Percentiles rank a stretch among this genome's conserved stretches.
Conservation (phyloP, 2,329 filamentous ascomycete species). For the Hymenoscyphus fructigenus region DNA sequence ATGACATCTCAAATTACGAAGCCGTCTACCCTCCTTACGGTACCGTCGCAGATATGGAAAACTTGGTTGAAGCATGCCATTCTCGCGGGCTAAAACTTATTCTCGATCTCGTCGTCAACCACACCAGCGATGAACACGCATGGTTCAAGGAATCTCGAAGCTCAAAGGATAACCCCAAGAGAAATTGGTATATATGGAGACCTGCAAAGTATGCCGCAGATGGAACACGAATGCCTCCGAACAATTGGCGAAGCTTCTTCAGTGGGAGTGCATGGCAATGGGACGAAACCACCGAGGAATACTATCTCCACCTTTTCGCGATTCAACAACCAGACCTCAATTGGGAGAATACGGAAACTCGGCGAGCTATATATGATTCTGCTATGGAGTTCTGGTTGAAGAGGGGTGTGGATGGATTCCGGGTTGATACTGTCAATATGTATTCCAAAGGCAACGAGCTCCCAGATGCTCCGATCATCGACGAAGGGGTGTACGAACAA, state of each 20-base stretch:
- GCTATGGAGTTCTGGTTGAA: conserved; percentile 79
- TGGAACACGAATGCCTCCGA: conserved; percentile 66
- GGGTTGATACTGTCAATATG: conserved; percentile 74
- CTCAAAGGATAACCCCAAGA: conserved; percentile 50
- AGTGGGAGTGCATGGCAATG: conserved; percentile 65
- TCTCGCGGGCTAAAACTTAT: conserved; percentile 67
- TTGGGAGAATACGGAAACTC: conserved; percentile 70
- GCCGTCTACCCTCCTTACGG: conserved; percentile 65
- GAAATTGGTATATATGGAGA: conserved; percentile 67
- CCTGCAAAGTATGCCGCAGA: conserved; percentile 52
- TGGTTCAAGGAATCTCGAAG: conserved; percentile 60
- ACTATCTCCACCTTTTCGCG: conserved; percentile 75
- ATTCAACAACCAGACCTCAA: conserved; percentile 81
- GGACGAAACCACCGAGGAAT: conserved; percentile 70
- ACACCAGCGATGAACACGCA: conserved; percentile 68
- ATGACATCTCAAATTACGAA: conserved; percentile 69
- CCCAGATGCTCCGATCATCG: conserved; percentile 56
- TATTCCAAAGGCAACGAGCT: conserved; percentile 63
- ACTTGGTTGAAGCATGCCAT: conserved; percentile 59
- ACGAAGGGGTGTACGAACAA: conserved; percentile 46
- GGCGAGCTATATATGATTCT: conserved; percentile 67
- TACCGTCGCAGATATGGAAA: conserved; percentile 63
- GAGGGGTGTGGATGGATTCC: conserved; percentile 69
- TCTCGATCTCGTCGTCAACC: conserved; percentile 75
- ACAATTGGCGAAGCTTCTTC: conserved; percentile 69